A percentile compares a stretch with the other conserved stretches of the same genome.
phyloP scores from a whole-genome alignment of 441 rosid species.

The Adansonia gregorii region DNA sequence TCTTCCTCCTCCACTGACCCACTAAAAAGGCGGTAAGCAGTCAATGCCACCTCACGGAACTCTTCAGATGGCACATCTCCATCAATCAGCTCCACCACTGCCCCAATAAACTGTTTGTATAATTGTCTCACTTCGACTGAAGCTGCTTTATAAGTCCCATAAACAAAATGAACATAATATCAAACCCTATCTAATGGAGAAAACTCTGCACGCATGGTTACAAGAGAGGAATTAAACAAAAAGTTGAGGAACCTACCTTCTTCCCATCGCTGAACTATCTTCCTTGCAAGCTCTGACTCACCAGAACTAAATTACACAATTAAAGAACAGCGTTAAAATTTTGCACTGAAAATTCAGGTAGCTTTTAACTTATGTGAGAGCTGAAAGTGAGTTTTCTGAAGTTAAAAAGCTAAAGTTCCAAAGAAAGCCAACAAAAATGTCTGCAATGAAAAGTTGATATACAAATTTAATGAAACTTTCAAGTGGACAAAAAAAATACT shows the following conservation, averaged over 20 bases:
- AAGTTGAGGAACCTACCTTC: conserved; percentile 54
- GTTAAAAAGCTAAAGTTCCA: conserved; percentile 10
- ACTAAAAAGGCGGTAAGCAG: conserved; percentile 57
- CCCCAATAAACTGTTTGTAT: conserved; percentile 77
- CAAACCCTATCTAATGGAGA: conserved; percentile 16
- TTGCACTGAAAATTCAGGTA: not conserved
- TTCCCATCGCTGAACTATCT: conserved; percentile 83
- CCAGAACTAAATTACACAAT: conserved; percentile 42
- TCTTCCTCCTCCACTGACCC: conserved; percentile 49
- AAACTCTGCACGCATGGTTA: not conserved
- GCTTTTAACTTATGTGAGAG: not conserved
- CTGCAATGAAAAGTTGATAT: not conserved
- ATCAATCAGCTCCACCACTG: conserved; percentile 74
- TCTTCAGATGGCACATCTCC: conserved; percentile 80
- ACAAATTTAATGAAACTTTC: not conserved
- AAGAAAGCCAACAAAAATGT: not conserved
- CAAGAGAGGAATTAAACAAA: conserved; percentile 1
- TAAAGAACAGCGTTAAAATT: conserved; percentile 16
- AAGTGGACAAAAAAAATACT: not conserved
- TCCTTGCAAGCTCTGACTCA: conserved; percentile 77
- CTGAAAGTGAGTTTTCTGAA: conserved; percentile 21
- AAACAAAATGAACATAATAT: conserved; percentile 19
- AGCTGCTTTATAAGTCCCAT: conserved; percentile 51
- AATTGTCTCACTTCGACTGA: conserved; percentile 77
- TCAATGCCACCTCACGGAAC: conserved; percentile 72